Evolutionary conservation across 805 yeast species (phyloP).

Genomic region (Saturnispora dispora): DNA sequence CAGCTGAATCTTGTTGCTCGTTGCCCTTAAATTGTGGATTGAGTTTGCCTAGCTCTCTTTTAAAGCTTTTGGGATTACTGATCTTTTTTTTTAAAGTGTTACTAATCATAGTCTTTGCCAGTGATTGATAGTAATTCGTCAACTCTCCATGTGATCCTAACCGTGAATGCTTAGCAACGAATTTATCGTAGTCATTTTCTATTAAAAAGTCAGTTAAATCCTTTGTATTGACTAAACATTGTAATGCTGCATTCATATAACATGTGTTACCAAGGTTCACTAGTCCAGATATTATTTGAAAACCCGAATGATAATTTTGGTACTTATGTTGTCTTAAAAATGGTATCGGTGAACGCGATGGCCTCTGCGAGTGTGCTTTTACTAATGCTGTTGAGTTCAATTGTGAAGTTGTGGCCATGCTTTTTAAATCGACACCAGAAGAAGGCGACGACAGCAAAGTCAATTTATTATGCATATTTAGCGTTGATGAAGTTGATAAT

Average conservation of each 20-base stretch:
- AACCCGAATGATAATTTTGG: neutral
- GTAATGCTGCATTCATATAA: conserved; percentile 86
- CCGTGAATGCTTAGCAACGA: conserved; percentile 62
- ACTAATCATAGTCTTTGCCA: conserved; percentile 32
- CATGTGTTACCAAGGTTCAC: conserved; percentile 84
- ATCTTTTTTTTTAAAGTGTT: conserved; percentile 22
- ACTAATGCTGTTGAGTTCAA: conserved; percentile 11
- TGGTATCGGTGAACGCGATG: neutral
- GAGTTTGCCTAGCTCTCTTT: conserved; percentile 56
- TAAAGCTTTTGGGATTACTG: conserved; percentile 33
- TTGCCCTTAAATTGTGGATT: conserved; percentile 54
- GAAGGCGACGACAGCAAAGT: neutral
- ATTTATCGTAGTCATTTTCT: conserved; percentile 48
- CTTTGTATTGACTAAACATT: conserved; percentile 70
- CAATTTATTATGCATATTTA: neutral
- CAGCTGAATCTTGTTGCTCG: conserved; percentile 83
- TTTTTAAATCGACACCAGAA: neutral
- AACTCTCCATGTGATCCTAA: conserved; percentile 77
- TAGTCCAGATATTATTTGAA: conserved; percentile 51
- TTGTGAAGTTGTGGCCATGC: conserved; percentile 11
- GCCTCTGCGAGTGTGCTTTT: conserved; percentile 8
- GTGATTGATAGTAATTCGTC: conserved; percentile 34
- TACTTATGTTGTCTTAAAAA: neutral
- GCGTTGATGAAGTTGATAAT: neutral
- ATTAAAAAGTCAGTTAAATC: conserved; percentile 56